Evolutionary conservation across 306 rosid genomes (phyloP).

Genomic region (Neltuma alba): DNA sequence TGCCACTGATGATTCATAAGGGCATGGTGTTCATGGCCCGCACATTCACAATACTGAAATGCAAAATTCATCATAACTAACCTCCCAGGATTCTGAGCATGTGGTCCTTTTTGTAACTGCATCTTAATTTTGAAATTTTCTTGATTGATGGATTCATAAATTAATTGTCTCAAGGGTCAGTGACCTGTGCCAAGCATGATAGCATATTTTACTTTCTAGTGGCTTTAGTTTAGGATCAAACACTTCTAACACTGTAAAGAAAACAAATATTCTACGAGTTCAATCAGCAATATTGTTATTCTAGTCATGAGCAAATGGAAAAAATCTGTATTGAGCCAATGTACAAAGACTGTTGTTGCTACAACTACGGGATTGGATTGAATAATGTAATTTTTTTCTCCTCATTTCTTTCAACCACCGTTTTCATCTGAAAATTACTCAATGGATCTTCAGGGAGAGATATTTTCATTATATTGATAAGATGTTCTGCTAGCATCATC

Average conservation of each 20-base stretch:
- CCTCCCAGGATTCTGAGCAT: constrained; percentile 15
- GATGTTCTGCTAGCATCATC: background rate
- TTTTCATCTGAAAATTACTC: background rate
- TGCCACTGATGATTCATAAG: constrained; percentile 8
- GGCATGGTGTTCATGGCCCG: background rate
- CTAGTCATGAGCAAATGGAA: background rate
- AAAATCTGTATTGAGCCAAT: background rate
- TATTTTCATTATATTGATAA: background rate
- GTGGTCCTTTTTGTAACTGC: constrained; percentile 20
- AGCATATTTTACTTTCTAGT: background rate
- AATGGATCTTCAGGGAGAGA: background rate
- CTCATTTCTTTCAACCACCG: background rate
- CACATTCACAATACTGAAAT: constrained; percentile 21
- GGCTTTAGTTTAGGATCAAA: background rate
- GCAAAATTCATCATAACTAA: constrained; percentile 21
- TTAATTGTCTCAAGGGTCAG: background rate
- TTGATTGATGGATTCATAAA: background rate
- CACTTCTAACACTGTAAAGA: constrained; percentile 3
- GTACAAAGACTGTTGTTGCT: background rate
- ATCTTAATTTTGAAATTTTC: background rate
- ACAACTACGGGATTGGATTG: background rate
- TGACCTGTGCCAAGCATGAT: constrained; percentile 19
- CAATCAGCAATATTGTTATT: background rate
- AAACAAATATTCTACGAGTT: background rate
- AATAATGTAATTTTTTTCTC: background rate